Evolutionary conservation across 2,329 filamentous ascomycete genomes (phyloP).

Genomic region (Verticillium longisporum): DNA sequence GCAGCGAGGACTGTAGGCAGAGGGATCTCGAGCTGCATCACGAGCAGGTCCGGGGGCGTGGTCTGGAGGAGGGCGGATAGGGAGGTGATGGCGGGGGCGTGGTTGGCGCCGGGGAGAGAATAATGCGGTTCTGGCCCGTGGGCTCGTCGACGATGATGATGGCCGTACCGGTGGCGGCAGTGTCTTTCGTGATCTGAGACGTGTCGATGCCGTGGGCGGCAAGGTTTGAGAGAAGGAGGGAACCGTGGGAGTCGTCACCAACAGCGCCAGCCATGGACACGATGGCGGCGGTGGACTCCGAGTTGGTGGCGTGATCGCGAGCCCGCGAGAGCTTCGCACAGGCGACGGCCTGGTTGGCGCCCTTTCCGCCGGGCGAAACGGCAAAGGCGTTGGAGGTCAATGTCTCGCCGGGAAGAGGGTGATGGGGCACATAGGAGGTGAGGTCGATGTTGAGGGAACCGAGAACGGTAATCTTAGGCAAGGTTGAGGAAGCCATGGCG

Average conservation of each 20-base stretch:
- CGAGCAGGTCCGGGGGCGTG: constrained; percentile 50
- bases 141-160: constrained; percentile 70
- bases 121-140: constrained; percentile 69
- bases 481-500: constrained; percentile 15
- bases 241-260: constrained; percentile 60
- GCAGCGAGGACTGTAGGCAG: constrained; percentile 57
- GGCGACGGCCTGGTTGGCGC: constrained; percentile 90
- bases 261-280: constrained; percentile 72
- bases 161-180: constrained; percentile 58
- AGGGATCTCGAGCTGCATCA: constrained; percentile 76
- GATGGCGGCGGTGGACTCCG: constrained; percentile 25
- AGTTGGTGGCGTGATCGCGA: constrained; percentile 12
- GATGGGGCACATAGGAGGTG: constrained; percentile 77
- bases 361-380: constrained; percentile 84
- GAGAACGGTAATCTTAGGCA: constrained; percentile 66
- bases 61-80: constrained; percentile 22
- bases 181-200: constrained; percentile 28
- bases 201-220: constrained; percentile 56
- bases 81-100: constrained; percentile 31
- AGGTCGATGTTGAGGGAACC: constrained; percentile 95
- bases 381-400: constrained; percentile 72
- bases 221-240: constrained; percentile 52
- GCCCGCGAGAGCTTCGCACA: constrained; percentile 72
- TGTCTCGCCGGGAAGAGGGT: constrained; percentile 82
- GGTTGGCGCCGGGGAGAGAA: constrained; percentile 67